These are phyloP conservation scores for Dictyostelium firmibasis DNA, from an alignment of 78 protist species.

Conservation along the genomic window DNA sequence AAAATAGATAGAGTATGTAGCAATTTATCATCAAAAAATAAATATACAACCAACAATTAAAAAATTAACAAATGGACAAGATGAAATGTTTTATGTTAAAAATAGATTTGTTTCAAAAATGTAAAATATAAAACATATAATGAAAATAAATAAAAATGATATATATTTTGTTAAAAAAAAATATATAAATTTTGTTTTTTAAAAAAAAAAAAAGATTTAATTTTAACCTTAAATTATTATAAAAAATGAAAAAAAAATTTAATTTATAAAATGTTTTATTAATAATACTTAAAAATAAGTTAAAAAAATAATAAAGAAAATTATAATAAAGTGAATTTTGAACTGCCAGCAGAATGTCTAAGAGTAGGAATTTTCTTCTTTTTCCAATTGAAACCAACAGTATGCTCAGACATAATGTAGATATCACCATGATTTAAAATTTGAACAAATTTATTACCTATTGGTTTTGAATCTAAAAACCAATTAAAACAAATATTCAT, in stretches of 20 bases:
- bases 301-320: not conserved
- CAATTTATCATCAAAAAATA: not conserved
- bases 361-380: constrained; percentile 8
- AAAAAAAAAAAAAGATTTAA: too few relatives aligned
- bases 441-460: not conserved
- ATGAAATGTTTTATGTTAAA: not conserved
- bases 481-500: constrained; percentile 22
- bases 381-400: constrained; percentile 15
- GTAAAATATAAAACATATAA: not conserved
- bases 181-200: too few relatives aligned
- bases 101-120: not conserved
- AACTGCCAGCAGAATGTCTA: constrained; percentile 1
- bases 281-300: not conserved
- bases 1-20: not conserved
- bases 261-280: too few relatives aligned
- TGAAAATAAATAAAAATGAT: too few relatives aligned
- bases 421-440: constrained; percentile 17
- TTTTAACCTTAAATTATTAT: too few relatives aligned
- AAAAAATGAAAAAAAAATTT: too few relatives aligned
- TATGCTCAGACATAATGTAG: not conserved
- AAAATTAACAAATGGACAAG: too few relatives aligned
- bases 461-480: not conserved
- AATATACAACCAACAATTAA: not conserved
- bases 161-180: too few relatives aligned
- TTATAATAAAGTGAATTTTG: constrained; percentile 4